Conservation (phyloP, 768 basidiomycete genomes). For the Aureoboletus auriporus region DNA sequence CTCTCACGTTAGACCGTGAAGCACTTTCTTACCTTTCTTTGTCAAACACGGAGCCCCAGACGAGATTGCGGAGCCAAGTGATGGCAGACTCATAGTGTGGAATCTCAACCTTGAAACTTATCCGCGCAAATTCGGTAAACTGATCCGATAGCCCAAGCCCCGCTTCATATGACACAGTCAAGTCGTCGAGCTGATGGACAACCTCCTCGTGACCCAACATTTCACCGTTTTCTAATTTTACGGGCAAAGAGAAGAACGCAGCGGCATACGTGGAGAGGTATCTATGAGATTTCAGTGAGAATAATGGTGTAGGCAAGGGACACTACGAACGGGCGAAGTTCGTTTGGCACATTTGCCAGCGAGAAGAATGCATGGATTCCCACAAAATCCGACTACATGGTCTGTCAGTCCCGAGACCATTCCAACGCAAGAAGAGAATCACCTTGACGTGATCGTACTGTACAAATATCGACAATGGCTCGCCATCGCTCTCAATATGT, state of each 20-base stretch:
- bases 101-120: conserved; percentile 83
- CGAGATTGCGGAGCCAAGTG: conserved; percentile 79
- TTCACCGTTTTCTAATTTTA: conserved; percentile 66
- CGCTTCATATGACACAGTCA: conserved; percentile 84
- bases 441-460: conserved; percentile 94
- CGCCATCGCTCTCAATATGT: conserved; percentile 66
- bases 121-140: conserved; percentile 73
- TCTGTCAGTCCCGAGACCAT: not conserved
- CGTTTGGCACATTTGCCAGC: conserved; percentile 62
- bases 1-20: not conserved
- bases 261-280: conserved; percentile 75
- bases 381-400: conserved; percentile 83
- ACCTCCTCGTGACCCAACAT: conserved; percentile 83
- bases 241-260: conserved; percentile 86
- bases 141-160: conserved; percentile 56
- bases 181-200: conserved; percentile 83
- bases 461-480: conserved; percentile 77
- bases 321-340: conserved; percentile 58
- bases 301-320: conserved; percentile 22
- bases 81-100: conserved; percentile 77
- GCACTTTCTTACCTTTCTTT: conserved; percentile 57
- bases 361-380: conserved; percentile 78
- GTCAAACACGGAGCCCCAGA: conserved; percentile 74
- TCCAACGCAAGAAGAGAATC: conserved; percentile 6
- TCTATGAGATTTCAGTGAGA: conserved; percentile 36